Percentiles rank a stretch among this genome's conserved stretches.
Evolutionary conservation across 2,329 filamentous ascomycete species (phyloP).

Genomic region (Stachybotrys chartarum): DNA sequence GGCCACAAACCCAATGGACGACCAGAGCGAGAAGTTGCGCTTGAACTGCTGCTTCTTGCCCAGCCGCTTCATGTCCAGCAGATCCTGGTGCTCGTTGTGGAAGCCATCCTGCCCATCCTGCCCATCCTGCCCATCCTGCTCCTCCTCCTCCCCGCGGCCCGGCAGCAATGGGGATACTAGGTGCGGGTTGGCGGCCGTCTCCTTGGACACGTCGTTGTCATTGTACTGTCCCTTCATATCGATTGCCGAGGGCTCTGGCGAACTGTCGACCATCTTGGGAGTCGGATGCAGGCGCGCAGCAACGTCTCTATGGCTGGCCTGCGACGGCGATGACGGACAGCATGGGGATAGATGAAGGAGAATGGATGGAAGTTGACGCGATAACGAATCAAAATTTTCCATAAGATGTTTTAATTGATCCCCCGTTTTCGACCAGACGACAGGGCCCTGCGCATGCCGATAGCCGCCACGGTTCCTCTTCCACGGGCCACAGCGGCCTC

Average conservation of each 20-base stretch:
- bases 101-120: no score
- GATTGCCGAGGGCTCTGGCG: background rate
- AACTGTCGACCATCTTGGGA: background rate
- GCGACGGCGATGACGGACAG: no score
- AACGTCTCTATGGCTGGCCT: background rate
- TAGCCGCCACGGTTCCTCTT: no score
- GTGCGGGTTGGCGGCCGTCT: background rate
- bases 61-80: background rate
- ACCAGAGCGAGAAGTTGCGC: slow-evolving; percentile 10
- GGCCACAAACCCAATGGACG: slow-evolving; percentile 13
- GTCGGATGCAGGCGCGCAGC: background rate
- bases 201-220: background rate
- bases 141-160: background rate
- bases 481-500: no score
- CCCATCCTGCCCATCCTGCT: no score
- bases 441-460: no score
- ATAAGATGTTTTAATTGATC: no score
- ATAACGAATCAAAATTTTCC: no score
- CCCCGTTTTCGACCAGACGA: no score
- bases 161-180: background rate
- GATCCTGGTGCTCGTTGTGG: background rate
- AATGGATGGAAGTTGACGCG: no score
- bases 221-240: background rate
- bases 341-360: no score
- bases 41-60: slow-evolving; percentile 10